Conservation (phyloP, 192 early-diverging fungal species). For the Oehlia diaphana region DNA sequence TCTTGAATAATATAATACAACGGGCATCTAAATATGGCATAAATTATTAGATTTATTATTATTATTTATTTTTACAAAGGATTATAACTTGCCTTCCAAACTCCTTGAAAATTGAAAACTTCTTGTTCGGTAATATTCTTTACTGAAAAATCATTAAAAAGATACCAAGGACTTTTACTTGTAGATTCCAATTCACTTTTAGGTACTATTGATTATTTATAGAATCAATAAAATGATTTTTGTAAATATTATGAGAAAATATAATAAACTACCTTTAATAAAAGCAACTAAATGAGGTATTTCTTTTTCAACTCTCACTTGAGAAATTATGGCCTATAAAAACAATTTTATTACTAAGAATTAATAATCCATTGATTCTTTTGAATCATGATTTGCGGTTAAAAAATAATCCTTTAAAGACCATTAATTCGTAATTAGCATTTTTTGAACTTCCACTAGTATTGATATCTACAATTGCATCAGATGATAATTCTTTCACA, state of each 20-base stretch:
- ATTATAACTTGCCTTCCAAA: slow-evolving; percentile 47
- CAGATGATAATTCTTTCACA: slow-evolving; percentile 35
- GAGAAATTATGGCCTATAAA: slow-evolving; percentile 51
- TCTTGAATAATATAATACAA: slow-evolving; percentile 67
- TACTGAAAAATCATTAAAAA: slow-evolving; percentile 97
- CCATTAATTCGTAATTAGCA: slow-evolving; percentile 67
- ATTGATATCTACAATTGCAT: slow-evolving; percentile 33
- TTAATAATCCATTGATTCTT: too few relatives aligned
- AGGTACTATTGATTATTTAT: slow-evolving; percentile 35
- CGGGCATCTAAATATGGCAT: slow-evolving; percentile 50
- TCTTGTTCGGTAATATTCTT: slow-evolving; percentile 69
- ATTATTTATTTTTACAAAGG: neutral
- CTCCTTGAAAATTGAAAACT: slow-evolving; percentile 55
- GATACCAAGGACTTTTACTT: slow-evolving; percentile 65
- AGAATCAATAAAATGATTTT: neutral
- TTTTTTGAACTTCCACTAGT: slow-evolving; percentile 27
- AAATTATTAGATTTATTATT: neutral
- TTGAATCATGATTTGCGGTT: too few relatives aligned
- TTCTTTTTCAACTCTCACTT: slow-evolving; percentile 57
- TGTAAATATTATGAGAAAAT: neutral
- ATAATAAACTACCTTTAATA: neutral
- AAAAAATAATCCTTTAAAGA: neutral
- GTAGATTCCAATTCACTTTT: slow-evolving; percentile 36
- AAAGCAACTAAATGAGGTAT: slow-evolving; percentile 66
- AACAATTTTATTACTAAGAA: neutral